Conservation (phyloP, 805 yeast species). For the Candida easanensis region DNA sequence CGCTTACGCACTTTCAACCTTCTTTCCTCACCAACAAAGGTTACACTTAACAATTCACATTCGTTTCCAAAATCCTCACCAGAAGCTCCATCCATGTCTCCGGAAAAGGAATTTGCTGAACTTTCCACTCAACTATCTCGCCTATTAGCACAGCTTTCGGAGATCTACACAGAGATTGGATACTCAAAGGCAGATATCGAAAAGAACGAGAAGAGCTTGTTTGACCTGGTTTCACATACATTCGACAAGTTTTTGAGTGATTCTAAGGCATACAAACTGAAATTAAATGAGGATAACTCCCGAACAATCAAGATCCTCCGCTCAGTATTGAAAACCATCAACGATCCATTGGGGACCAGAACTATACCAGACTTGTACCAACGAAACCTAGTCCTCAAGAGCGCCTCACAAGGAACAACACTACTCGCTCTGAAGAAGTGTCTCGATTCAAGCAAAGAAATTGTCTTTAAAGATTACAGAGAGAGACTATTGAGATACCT, state of each 20-base stretch:
- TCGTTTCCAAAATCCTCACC: constrained; percentile 11
- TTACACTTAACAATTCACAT: constrained; percentile 12
- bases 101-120: constrained; percentile 14
- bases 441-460: constrained; percentile 30
- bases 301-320: constrained; percentile 28
- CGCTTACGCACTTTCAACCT: constrained; percentile 17
- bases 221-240: constrained; percentile 46
- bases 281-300: constrained; percentile 29
- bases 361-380: constrained; percentile 41
- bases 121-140: constrained; percentile 18
- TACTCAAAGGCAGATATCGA: constrained; percentile 48
- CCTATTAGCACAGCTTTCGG: constrained; percentile 38
- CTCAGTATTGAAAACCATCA: constrained; percentile 30
- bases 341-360: constrained; percentile 36
- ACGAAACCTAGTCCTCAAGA: constrained; percentile 33
- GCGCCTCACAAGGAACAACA: constrained; percentile 27
- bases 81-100: not conserved
- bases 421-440: constrained; percentile 33
- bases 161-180: constrained; percentile 52
- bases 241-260: constrained; percentile 40
- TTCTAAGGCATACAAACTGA: constrained; percentile 36
- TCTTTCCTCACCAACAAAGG: constrained; percentile 27
- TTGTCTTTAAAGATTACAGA: constrained; percentile 31
- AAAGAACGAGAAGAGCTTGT: constrained; percentile 47
- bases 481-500: constrained; percentile 28